Evolutionary conservation across 2,329 filamentous ascomycete species (phyloP).

Genomic region (Fusarium sp.): DNA sequence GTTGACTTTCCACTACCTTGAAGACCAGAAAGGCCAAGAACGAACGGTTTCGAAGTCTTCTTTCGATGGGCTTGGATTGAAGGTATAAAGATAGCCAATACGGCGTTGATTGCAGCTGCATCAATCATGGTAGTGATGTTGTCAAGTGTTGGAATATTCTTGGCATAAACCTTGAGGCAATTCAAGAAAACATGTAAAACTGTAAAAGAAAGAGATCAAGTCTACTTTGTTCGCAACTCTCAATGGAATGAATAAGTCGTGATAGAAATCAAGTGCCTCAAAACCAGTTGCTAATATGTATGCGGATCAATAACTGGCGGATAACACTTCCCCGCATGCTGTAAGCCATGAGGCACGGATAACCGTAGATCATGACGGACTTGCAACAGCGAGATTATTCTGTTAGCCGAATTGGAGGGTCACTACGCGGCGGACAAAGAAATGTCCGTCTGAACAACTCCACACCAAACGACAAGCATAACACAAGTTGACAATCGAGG

Average conservation of each 20-base stretch:
- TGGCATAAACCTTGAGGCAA: neutral
- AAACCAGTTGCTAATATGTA: neutral
- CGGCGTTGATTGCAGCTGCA: slow-evolving; percentile 32
- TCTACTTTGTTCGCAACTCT: too few relatives aligned
- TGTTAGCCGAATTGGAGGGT: neutral
- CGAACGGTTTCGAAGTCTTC: slow-evolving; percentile 28
- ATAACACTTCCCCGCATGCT: slow-evolving; percentile 27
- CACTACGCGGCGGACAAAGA: slow-evolving; percentile 21
- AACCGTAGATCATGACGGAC: slow-evolving; percentile 12
- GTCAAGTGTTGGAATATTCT: neutral
- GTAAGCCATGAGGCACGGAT: slow-evolving; percentile 1
- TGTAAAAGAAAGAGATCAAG: neutral
- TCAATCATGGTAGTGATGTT: slow-evolving; percentile 36
- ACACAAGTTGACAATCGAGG: slow-evolving; percentile 17
- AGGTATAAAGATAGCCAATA: slow-evolving; percentile 38
- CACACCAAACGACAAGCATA: slow-evolving; percentile 24
- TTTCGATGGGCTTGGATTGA: slow-evolving; percentile 28
- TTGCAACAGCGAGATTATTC: slow-evolving; percentile 5
- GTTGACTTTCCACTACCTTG: slow-evolving; percentile 48
- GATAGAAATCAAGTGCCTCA: neutral
- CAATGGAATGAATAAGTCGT: neutral
- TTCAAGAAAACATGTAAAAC: neutral
- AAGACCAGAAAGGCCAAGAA: slow-evolving; percentile 43
- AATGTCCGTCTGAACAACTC: slow-evolving; percentile 25
- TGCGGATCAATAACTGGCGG: neutral